These are phyloP conservation scores for Fusarium chuoi DNA, from an alignment of 2,329 filamentous ascomycete genomes.

Conservation along the genomic window DNA sequence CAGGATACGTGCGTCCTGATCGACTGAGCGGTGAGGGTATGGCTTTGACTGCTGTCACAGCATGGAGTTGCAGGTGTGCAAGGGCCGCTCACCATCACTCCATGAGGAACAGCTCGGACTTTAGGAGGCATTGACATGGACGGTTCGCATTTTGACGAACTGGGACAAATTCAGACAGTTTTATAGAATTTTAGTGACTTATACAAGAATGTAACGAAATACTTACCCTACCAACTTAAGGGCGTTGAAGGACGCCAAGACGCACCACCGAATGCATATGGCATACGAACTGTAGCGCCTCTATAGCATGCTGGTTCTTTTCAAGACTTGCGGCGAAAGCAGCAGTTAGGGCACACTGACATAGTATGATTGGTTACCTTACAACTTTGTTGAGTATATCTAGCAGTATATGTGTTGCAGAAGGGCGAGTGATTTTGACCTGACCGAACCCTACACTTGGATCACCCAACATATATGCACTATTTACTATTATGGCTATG, in stretches of 20 bases:
- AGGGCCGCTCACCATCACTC: neutral
- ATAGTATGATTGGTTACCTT: neutral
- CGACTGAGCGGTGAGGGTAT: neutral
- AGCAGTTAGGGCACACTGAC: fast-evolving
- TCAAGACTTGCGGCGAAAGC: no score
- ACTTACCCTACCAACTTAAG: neutral
- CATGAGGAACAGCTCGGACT: neutral
- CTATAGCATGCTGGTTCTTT: no score
- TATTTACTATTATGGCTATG: no score
- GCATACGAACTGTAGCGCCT: neutral
- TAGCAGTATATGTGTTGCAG: neutral
- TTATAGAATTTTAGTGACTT: neutral
- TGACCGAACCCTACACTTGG: no score
- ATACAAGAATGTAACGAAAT: neutral
- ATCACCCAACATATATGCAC: no score
- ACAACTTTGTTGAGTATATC: fast-evolving
- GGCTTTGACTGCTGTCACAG: neutral
- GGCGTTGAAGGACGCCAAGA: neutral
- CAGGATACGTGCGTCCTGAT: neutral
- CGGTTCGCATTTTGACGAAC: neutral
- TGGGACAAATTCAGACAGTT: no score
- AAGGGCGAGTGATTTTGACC: neutral
- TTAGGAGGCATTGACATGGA: neutral
- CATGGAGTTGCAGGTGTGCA: neutral
- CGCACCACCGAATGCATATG: neutral